A percentile compares a stretch with the other conserved stretches of the same genome.
Conservation (phyloP, 2,329 filamentous ascomycete species). For the Myriangium duriaei region DNA sequence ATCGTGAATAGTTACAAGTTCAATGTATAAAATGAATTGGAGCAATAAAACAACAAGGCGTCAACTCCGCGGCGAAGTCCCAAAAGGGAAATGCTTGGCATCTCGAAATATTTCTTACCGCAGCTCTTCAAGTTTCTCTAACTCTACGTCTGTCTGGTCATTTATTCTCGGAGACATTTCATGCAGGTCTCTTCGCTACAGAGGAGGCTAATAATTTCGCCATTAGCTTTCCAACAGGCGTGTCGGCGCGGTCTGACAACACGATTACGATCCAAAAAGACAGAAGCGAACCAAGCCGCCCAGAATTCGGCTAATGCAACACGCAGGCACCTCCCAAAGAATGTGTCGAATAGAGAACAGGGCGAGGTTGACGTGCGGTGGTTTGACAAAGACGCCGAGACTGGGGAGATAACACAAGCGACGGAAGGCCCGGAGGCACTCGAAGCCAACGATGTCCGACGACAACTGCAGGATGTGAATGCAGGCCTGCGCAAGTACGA, state of each 20-base stretch:
- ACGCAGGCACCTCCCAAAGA: neutral
- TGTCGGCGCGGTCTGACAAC: constrained; percentile 13
- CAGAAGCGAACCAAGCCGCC: neutral
- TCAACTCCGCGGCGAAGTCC: neutral
- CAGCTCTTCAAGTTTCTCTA: no score
- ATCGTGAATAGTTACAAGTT: no score
- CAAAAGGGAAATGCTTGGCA: constrained; percentile 2
- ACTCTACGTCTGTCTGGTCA: neutral
- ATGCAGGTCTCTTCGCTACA: constrained; percentile 13
- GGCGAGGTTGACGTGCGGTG: constrained; percentile 11
- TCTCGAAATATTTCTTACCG: neutral
- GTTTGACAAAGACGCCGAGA: constrained; percentile 14
- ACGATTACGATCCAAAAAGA: constrained; percentile 3
- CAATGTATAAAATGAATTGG: neutral
- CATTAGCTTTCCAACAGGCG: constrained; percentile 13
- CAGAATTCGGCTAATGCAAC: neutral
- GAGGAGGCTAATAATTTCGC: constrained; percentile 10
- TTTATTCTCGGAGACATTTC: constrained; percentile 1
- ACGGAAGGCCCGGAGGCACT: constrained; percentile 12
- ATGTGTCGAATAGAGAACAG: no score
- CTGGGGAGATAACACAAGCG: constrained; percentile 11
- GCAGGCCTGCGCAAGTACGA: constrained; percentile 11
- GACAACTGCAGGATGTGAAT: constrained; percentile 12
- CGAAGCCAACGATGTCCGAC: constrained; percentile 12
- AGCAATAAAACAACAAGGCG: neutral